Evolutionary conservation across 768 basidiomycete species (phyloP).

Genomic region (Tephrocybe sp.): DNA sequence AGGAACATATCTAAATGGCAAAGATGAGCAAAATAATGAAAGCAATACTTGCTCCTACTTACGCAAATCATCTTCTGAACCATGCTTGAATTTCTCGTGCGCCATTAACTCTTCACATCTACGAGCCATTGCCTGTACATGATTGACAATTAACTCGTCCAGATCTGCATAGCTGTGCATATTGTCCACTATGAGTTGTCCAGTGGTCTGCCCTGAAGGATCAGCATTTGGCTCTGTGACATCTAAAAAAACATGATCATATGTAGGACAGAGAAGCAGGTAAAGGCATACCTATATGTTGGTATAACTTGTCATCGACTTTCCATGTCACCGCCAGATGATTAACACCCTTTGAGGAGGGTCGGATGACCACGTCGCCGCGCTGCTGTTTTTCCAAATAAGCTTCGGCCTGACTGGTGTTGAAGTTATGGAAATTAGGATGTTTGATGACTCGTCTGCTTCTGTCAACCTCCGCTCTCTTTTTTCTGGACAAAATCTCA

Average conservation of each 20-base stretch:
- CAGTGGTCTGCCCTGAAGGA: conserved; percentile 61
- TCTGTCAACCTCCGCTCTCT: conserved; percentile 77
- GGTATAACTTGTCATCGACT: conserved; percentile 92
- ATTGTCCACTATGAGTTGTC: conserved; percentile 68
- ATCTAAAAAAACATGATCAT: conserved; percentile 40
- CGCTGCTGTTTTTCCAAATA: conserved; percentile 87
- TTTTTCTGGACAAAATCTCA: conserved; percentile 77
- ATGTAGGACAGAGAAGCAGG: background rate
- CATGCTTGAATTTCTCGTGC: conserved; percentile 92
- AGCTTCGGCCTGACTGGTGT: conserved; percentile 83
- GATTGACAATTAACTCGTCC: conserved; percentile 95
- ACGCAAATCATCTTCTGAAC: conserved; percentile 89
- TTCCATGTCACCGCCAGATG: conserved; percentile 99
- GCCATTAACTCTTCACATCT: conserved; percentile 93
- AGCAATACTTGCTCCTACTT: conserved; percentile 31
- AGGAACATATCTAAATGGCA: conserved; percentile 70
- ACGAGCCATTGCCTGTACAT: conserved; percentile 90
- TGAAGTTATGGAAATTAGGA: conserved; percentile 97
- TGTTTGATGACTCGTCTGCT: conserved; percentile 91
- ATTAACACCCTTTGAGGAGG: conserved; percentile 89
- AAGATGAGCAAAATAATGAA: conserved; percentile 2
- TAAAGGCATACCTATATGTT: conserved; percentile 79
- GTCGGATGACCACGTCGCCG: conserved; percentile 95
- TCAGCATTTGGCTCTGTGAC: conserved; percentile 81
- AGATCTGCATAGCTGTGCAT: conserved; percentile 88